A percentile compares a stretch with the other conserved stretches of the same genome.
phyloP scores from a whole-genome alignment of 2,329 filamentous ascomycete species.

The Tolypocladium tundrense region DNA sequence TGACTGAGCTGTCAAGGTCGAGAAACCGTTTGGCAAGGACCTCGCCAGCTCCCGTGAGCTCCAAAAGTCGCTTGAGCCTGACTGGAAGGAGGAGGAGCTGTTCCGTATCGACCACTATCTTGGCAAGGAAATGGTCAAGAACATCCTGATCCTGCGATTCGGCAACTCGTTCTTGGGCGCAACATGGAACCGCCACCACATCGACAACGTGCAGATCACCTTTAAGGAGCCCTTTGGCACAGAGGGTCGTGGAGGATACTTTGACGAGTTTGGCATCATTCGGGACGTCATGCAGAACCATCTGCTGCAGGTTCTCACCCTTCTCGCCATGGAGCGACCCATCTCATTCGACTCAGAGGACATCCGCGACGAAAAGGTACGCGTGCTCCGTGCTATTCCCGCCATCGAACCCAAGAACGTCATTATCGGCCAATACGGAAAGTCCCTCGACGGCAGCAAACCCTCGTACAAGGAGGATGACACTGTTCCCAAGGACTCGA shows the following conservation, averaged over 20 bases:
- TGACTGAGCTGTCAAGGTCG: slow-evolving; percentile 51
- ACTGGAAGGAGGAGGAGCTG: slow-evolving; percentile 98
- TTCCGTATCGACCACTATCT: slow-evolving; percentile 99
- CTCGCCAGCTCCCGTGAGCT: slow-evolving; percentile 87
- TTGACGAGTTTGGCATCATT: slow-evolving; percentile 98
- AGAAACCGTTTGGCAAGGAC: slow-evolving; percentile 99
- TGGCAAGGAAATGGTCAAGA: slow-evolving; percentile 99
- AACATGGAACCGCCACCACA: slow-evolving; percentile 98
- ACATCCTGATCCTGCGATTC: slow-evolving; percentile 94
- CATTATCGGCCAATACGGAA: slow-evolving; percentile 97
- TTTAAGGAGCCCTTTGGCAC: slow-evolving; percentile 99
- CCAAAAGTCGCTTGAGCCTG: slow-evolving; percentile 86
- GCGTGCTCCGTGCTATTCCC: slow-evolving; percentile 86
- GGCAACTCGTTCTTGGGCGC: slow-evolving; percentile 98
- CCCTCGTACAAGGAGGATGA: slow-evolving; percentile 98
- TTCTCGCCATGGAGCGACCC: slow-evolving; percentile 95
- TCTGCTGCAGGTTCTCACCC: slow-evolving; percentile 87
- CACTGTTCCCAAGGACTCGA: slow-evolving; percentile 91
- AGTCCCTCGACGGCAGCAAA: slow-evolving; percentile 91
- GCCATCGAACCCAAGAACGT: slow-evolving; percentile 98
- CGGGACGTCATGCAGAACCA: slow-evolving; percentile 99
- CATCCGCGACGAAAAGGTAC: slow-evolving; percentile 96
- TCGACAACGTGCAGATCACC: slow-evolving; percentile 97
- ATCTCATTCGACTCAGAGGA: slow-evolving; percentile 98
- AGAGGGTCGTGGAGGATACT: slow-evolving; percentile 95